A percentile compares a stretch with the other conserved stretches of the same genome.
These are phyloP conservation scores for Solanum dulcamara DNA, from an alignment of 257 asterid species.

Conservation along the genomic window DNA sequence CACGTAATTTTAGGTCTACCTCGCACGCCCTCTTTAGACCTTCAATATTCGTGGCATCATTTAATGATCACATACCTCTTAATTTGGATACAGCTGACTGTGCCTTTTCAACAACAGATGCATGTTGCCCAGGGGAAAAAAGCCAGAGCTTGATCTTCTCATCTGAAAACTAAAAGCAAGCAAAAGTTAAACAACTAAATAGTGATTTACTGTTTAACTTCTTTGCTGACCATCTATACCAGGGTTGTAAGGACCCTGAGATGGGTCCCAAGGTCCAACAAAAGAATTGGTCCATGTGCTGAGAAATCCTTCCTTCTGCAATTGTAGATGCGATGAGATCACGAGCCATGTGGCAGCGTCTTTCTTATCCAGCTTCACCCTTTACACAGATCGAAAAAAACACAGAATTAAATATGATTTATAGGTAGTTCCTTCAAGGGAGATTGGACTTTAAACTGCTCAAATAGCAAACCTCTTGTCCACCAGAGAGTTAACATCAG, in stretches of 20 bases:
- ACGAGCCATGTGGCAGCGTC: conserved; percentile 66
- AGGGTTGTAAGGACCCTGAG: conserved; percentile 96
- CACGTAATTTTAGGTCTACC: background rate
- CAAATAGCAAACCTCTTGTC: conserved; percentile 62
- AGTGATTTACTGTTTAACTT: background rate
- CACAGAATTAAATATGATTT: background rate
- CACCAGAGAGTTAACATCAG: conserved; percentile 44
- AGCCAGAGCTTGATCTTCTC: conserved; percentile 99
- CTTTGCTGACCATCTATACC: conserved; percentile 40
- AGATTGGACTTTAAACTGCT: background rate
- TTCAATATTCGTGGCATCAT: background rate
- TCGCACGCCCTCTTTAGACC: background rate
- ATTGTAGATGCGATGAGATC: conserved; percentile 77
- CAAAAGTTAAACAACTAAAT: conserved; percentile 17
- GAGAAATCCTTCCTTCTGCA: conserved; percentile 91
- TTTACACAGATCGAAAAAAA: conserved; percentile 13
- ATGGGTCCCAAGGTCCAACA: conserved; percentile 99
- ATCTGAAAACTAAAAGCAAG: conserved; percentile 39
- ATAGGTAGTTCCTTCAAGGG: background rate
- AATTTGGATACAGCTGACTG: conserved; percentile 62
- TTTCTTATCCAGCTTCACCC: conserved; percentile 61
- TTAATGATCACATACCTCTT: conserved; percentile 45
- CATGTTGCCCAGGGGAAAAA: conserved; percentile 81
- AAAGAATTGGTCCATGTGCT: conserved; percentile 96
- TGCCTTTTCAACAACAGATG: conserved; percentile 77